These are phyloP conservation scores for Castanospermum australe DNA, from an alignment of 306 rosid genomes.

Conservation along the genomic window DNA sequence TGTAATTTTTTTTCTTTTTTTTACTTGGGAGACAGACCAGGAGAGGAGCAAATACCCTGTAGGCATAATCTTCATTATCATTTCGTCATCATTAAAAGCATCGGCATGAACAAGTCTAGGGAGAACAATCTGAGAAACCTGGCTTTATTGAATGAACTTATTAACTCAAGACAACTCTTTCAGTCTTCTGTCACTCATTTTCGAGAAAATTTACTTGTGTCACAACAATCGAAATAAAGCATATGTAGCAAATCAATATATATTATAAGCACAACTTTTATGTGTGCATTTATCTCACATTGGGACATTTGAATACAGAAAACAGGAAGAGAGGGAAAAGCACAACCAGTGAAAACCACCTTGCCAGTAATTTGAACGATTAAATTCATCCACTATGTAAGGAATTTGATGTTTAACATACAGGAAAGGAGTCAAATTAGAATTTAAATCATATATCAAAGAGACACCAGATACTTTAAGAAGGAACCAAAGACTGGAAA, in stretches of 20 bases:
- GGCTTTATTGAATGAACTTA: neutral
- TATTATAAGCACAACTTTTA: neutral
- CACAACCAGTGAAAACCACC: neutral
- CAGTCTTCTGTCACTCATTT: neutral
- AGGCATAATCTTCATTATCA: neutral
- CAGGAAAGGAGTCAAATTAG: neutral
- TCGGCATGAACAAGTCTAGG: neutral
- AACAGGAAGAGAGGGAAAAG: neutral
- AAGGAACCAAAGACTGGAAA: neutral
- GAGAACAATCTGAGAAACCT: neutral
- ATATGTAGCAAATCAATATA: neutral
- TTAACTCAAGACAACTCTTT: neutral
- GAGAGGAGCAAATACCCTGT: neutral
- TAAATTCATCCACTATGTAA: slow-evolving; percentile 4
- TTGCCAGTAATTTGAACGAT: neutral
- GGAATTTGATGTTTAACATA: neutral
- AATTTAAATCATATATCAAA: slow-evolving; percentile 14
- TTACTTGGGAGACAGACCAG: neutral
- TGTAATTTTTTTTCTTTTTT: neutral
- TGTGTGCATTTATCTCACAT: neutral
- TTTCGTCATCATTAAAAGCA: neutral
- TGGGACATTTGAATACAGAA: neutral
- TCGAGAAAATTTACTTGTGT: neutral
- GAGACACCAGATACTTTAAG: neutral
- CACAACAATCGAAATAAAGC: neutral